These are phyloP conservation scores for Arachis hypogaea DNA, from an alignment of 306 rosid genomes.

Conservation along the genomic window DNA sequence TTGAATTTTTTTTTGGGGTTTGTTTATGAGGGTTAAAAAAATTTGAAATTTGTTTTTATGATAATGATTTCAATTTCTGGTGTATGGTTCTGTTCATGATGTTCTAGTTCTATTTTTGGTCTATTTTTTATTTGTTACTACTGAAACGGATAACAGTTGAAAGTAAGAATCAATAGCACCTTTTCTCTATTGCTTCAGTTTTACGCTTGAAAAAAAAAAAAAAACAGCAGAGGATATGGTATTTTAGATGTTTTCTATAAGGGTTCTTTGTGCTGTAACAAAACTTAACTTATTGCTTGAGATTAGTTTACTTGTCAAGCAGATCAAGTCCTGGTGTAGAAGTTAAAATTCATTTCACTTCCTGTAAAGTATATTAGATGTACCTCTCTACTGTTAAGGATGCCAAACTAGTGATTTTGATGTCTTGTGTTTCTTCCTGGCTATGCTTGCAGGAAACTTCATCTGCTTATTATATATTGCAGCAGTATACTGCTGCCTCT, in stretches of 20 bases:
- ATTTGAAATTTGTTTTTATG: no score
- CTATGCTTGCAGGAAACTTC: conserved; percentile 76
- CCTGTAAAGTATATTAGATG: background rate
- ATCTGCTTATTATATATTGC: conserved; percentile 97
- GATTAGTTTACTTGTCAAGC: background rate
- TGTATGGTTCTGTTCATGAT: no score
- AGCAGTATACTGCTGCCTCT: conserved; percentile 88
- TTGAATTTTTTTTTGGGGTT: no score
- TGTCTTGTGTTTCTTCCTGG: no score
- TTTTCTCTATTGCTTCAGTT: conserved; percentile 10
- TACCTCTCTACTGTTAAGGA: background rate
- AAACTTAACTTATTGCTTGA: conserved; percentile 1
- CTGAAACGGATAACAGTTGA: conserved; percentile 13
- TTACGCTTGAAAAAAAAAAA: background rate
- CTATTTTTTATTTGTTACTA: background rate
- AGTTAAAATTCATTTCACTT: no score
- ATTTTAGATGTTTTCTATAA: background rate
- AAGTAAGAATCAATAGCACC: conserved; percentile 18
- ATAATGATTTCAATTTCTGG: no score
- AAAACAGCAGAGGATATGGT: background rate
- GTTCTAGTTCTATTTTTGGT: no score
- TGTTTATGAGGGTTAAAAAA: no score
- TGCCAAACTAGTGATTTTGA: background rate
- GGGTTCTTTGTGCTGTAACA: background rate
- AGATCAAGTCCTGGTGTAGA: no score